phyloP scores from a whole-genome alignment of 139 green algal species.

The Chloropicon primus region DNA sequence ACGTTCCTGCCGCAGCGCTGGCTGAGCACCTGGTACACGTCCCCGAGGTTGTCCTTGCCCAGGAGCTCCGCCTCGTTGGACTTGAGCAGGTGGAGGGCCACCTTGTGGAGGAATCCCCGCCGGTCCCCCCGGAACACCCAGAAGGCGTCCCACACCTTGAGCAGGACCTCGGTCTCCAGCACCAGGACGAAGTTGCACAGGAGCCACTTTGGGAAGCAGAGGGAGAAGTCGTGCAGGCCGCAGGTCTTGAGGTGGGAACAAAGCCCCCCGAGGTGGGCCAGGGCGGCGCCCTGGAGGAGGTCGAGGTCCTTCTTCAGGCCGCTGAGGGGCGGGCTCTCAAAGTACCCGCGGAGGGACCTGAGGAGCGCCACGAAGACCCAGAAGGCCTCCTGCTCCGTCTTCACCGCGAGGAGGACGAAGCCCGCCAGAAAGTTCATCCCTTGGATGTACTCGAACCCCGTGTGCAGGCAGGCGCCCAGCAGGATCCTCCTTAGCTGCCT shows the following conservation, averaged over 20 bases:
- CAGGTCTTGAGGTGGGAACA: neutral
- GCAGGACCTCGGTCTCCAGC: neutral
- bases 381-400: neutral
- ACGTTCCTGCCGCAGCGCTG: neutral
- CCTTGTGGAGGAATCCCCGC: neutral
- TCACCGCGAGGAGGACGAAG: neutral
- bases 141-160: neutral
- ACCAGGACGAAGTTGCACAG: neutral
- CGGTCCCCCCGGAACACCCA: neutral
- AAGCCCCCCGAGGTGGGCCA: neutral
- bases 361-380: neutral
- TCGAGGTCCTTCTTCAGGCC: neutral
- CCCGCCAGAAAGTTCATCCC: neutral
- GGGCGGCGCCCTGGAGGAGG: neutral
- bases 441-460: neutral
- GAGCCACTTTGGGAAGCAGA: neutral
- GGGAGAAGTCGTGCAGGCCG: neutral
- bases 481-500: neutral
- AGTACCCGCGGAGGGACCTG: neutral
- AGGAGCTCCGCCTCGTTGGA: neutral
- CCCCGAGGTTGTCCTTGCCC: neutral
- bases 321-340: neutral
- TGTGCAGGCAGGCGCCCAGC: neutral
- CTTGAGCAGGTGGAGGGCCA: neutral
- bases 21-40: neutral